These are phyloP conservation scores for Cicer pinnatifidum DNA, from an alignment of 306 rosid species.

Conservation along the genomic window DNA sequence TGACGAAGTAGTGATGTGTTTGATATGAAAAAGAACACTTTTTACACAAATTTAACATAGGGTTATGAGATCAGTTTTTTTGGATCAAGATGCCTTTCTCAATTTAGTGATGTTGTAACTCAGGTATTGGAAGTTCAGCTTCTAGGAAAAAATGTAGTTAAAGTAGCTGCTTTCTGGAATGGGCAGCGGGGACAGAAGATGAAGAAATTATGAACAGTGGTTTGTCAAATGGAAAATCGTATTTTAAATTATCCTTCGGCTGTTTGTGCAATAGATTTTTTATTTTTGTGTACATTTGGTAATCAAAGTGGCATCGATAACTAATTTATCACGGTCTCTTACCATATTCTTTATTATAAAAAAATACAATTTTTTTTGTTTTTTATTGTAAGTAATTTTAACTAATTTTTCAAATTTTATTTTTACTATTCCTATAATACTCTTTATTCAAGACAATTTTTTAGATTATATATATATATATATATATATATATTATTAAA, in stretches of 20 bases:
- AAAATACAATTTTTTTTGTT: too few species aligned
- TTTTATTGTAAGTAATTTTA: too few species aligned
- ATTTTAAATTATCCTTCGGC: conserved; percentile 19
- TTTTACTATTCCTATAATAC: too few species aligned
- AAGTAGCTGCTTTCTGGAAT: conserved; percentile 84
- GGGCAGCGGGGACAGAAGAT: conserved; percentile 79
- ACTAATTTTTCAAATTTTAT: too few species aligned
- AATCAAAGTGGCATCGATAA: too few species aligned
- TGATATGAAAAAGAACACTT: background rate
- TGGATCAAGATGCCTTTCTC: conserved; percentile 28
- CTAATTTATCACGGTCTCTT: too few species aligned
- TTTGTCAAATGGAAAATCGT: conserved; percentile 22
- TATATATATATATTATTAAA: too few species aligned
- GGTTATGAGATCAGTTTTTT: background rate
- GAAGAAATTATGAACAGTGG: conserved; percentile 56
- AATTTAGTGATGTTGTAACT: conserved; percentile 31
- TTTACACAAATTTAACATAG: conserved; percentile 18
- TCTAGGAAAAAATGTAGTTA: conserved; percentile 77
- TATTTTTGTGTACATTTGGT: too few species aligned
- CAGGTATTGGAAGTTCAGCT: conserved; percentile 85
- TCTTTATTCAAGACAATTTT: too few species aligned
- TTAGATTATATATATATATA: too few species aligned
- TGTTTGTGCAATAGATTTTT: conserved; percentile 32
- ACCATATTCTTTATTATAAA: too few species aligned
- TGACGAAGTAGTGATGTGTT: conserved; percentile 14